These are phyloP conservation scores for Hydnomerulius pinastri DNA, from an alignment of 768 basidiomycete genomes.

Conservation along the genomic window DNA sequence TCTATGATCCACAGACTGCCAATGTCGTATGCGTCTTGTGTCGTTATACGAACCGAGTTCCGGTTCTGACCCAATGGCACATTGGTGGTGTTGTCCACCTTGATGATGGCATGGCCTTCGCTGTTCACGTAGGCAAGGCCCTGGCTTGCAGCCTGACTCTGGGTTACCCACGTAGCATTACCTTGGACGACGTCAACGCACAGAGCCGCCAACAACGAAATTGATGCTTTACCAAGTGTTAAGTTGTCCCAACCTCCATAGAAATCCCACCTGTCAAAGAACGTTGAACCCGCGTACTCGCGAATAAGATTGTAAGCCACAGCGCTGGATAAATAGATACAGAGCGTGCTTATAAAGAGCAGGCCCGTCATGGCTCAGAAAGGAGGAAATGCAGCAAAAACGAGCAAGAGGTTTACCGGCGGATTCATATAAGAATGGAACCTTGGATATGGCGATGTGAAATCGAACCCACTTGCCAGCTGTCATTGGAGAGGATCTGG, in stretches of 20 bases:
- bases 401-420: not conserved
- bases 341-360: conserved; percentile 1
- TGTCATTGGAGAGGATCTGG: conserved; percentile 6
- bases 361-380: conserved; percentile 11
- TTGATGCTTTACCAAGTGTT: conserved; percentile 39
- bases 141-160: conserved; percentile 45
- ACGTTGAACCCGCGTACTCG: conserved; percentile 48
- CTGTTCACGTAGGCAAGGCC: conserved; percentile 60
- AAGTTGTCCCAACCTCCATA: conserved; percentile 51
- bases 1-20: conserved; percentile 53
- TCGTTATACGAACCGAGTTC: conserved; percentile 57
- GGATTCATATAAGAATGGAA: conserved; percentile 7
- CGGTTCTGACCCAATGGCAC: conserved; percentile 53
- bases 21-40: conserved; percentile 41
- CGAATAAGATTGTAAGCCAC: conserved; percentile 39
- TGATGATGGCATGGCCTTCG: conserved; percentile 66
- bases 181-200: conserved; percentile 39
- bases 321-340: conserved; percentile 4
- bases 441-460: not conserved
- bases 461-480: not conserved
- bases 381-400: conserved; percentile 1
- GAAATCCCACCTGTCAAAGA: conserved; percentile 60
- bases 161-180: conserved; percentile 61
- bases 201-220: not conserved
- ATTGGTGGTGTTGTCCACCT: conserved; percentile 69